Percentiles rank a stretch among this genome's conserved stretches.
Conservation (phyloP, 1,284 basidiomycete genomes). For the Cutaneotrichosporon sp. region DNA sequence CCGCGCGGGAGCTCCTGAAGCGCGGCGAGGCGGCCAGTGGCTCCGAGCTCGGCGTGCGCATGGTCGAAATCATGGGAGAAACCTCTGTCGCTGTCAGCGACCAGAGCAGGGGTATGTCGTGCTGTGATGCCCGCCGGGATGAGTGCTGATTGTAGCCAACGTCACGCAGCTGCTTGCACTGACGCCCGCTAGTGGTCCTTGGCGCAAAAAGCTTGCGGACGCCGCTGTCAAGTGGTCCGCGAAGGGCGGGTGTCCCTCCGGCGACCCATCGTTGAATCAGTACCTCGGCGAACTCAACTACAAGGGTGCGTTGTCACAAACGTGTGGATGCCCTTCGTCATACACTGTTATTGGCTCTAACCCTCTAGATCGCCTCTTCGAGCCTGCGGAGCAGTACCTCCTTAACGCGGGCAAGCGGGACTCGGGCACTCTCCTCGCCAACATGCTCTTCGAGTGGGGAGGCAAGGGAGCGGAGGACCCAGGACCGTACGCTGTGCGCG, state of each 20-base stretch:
- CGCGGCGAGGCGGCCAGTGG: conserved; percentile 80
- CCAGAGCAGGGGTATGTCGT: conserved; percentile 60
- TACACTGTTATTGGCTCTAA: too few species aligned
- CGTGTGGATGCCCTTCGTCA: neutral
- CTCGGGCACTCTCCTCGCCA: conserved; percentile 75
- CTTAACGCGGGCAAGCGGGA: conserved; percentile 79
- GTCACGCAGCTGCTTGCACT: conserved; percentile 51
- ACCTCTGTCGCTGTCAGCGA: conserved; percentile 66
- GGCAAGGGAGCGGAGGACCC: conserved; percentile 32
- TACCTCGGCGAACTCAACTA: conserved; percentile 81
- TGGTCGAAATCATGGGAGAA: conserved; percentile 74
- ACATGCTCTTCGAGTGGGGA: conserved; percentile 77
- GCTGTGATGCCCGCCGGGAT: too few species aligned
- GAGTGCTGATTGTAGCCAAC: conserved; percentile 27
- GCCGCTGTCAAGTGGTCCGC: conserved; percentile 64
- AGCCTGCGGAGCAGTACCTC: conserved; percentile 70
- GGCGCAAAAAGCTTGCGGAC: conserved; percentile 52
- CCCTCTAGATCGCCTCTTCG: conserved; percentile 65
- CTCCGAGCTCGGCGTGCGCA: conserved; percentile 68
- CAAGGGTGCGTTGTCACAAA: conserved; percentile 64
- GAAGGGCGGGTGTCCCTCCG: conserved; percentile 67
- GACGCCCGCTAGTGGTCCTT: conserved; percentile 46
- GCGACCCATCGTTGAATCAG: conserved; percentile 77
- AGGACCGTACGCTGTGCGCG: conserved; percentile 68
- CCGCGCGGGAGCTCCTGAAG: conserved; percentile 76